Conservation (phyloP, 2,329 filamentous ascomycete genomes). For the Trichoderma semiorbis region DNA sequence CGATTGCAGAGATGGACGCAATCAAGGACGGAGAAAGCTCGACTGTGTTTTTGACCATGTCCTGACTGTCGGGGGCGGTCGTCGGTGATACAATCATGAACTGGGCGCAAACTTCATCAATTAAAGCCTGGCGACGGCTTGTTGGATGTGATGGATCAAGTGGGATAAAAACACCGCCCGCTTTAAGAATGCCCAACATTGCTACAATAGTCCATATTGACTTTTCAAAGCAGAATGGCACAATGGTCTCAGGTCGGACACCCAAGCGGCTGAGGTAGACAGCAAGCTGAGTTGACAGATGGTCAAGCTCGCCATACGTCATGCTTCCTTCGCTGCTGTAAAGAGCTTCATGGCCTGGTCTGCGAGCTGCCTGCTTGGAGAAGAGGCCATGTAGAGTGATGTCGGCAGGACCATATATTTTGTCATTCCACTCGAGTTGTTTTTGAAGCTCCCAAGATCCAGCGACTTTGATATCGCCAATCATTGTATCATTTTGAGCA, state of each 20-base stretch:
- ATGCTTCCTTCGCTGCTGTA: conserved; percentile 9
- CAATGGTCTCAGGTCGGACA: conserved; percentile 25
- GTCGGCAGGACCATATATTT: background rate
- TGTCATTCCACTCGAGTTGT: conserved; percentile 6
- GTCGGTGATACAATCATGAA: conserved; percentile 17
- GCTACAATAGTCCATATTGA: conserved; percentile 23
- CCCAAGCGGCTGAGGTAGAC: conserved; percentile 19
- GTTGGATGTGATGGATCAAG: conserved; percentile 25
- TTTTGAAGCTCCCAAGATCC: conserved; percentile 13
- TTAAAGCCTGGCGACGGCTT: background rate
- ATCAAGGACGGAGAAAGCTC: background rate
- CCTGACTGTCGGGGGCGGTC: background rate
- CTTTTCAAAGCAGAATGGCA: conserved; percentile 23
- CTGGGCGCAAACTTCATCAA: conserved; percentile 16
- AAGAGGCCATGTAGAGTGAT: conserved; percentile 6
- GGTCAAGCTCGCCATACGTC: conserved; percentile 10
- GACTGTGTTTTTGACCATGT: conserved; percentile 3
- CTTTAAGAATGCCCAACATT: conserved; percentile 28
- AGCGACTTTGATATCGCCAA: background rate
- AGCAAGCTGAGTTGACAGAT: background rate
- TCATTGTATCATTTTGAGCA: background rate
- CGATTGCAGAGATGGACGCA: background rate
- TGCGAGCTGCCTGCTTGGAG: background rate
- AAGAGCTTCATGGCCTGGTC: conserved; percentile 13
- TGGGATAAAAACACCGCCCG: conserved; percentile 27